Base-by-base conservation (phyloP, 352 stramenopile species). In the Phytophthora quininea region DNA sequence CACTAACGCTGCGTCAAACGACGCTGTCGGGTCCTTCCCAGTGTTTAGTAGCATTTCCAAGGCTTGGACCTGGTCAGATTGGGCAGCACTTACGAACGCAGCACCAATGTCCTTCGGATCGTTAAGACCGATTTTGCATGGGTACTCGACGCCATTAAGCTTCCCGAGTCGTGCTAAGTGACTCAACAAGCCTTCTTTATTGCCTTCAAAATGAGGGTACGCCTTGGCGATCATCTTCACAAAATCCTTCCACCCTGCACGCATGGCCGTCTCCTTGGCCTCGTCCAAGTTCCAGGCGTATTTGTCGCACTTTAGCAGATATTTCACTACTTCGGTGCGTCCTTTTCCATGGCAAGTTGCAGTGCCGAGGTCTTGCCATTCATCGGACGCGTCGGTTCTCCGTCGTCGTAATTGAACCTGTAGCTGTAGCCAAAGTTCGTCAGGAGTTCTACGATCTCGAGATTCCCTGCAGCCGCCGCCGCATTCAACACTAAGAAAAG, bases 101-200 rank as follows among this genome's bases (percentile, higher is more conserved):
- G 24, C 38, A 5, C n/a, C 37, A 32, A 59, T 45, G 27, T n/a
- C 9, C 24, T 38, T 38, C 24, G 37, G 3, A 38, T 38, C 27
- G 30, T 50, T 14, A 14, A 32, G 14, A 11, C 37, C 53, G 38
- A 32, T 32, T 19, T 42, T 50, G 38, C 50, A 59, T 38, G 50
- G 30, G 46, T 50, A 59, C n/a, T 29, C 31, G 9, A 59, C 37
- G 7, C 24, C 53, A n/a, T 50, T n/a, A 11, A 40, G 10, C 35
- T 10, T 5, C 35, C 35, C 35, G 35, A 40, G 5, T 40, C 35
- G 35, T 10, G 35, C 35, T 10, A 40, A 11, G 35, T 40, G 35
- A 40, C 35, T 40, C 10, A 40, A 10, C 35, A 40, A 40, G 35
- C 35, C 10, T 40, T 40, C 35, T 40, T 10, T 11, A 11, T 40